Conservation (phyloP, 2,329 filamentous ascomycete genomes). For the Alternaria sp. region DNA sequence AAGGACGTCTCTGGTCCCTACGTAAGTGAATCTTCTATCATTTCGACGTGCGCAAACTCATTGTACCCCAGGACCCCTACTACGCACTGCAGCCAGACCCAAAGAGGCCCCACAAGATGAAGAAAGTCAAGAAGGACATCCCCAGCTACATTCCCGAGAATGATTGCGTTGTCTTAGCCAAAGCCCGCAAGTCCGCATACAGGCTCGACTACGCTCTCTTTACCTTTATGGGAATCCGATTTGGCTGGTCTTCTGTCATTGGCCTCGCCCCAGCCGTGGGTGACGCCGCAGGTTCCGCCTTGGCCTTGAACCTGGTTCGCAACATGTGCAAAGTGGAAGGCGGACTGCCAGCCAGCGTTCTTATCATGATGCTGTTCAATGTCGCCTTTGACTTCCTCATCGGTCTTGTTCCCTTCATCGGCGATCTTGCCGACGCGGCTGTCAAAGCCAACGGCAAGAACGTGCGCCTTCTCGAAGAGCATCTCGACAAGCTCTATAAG, state of each 20-base stretch:
- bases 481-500: conserved; percentile 72
- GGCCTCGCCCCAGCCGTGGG: conserved; percentile 80
- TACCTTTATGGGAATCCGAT: conserved; percentile 78
- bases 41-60: conserved; percentile 5
- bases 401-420: conserved; percentile 76
- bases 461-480: conserved; percentile 70
- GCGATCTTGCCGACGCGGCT: conserved; percentile 75
- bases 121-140: conserved; percentile 84
- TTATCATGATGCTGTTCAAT: conserved; percentile 79
- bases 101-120: conserved; percentile 72
- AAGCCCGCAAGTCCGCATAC: conserved; percentile 85
- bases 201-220: conserved; percentile 84
- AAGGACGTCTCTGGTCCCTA: conserved; percentile 52
- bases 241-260: conserved; percentile 89
- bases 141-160: conserved; percentile 82
- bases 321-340: conserved; percentile 78
- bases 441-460: conserved; percentile 81
- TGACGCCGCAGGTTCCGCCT: conserved; percentile 51
- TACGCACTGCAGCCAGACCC: conserved; percentile 83
- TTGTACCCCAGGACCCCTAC: conserved; percentile 75
- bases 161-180: conserved; percentile 82
- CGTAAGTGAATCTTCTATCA: conserved; percentile 39
- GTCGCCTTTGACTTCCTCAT: conserved; percentile 75
- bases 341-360: conserved; percentile 69
- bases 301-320: conserved; percentile 70